These are phyloP conservation scores for Boletales sp. DNA, from an alignment of 768 basidiomycete species.

Conservation along the genomic window DNA sequence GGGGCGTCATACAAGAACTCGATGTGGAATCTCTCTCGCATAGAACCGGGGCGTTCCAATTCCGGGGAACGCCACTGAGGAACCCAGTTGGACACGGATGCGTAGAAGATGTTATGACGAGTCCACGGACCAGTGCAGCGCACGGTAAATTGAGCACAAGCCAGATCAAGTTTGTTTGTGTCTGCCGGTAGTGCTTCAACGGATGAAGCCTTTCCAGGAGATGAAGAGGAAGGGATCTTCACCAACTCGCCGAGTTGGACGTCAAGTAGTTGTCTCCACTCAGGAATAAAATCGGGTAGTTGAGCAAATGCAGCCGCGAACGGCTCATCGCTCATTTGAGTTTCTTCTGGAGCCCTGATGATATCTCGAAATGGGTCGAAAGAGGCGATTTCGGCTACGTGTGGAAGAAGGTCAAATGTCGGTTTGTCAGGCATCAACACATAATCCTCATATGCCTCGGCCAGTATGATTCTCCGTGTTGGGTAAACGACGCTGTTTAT, in stretches of 20 bases:
- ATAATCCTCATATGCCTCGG: not conserved
- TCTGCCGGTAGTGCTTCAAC: not conserved
- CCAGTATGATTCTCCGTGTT: constrained; percentile 2
- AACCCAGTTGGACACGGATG: not conserved
- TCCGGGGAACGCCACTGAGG: not conserved
- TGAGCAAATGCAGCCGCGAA: constrained; percentile 8
- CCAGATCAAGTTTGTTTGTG: constrained; percentile 2
- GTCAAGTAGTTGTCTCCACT: constrained; percentile 8
- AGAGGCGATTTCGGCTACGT: constrained; percentile 1
- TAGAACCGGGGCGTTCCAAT: not conserved
- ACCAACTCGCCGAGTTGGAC: constrained; percentile 4
- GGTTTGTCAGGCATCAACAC: not conserved
- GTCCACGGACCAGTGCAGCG: not conserved
- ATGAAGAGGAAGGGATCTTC: not conserved
- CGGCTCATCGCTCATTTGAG: not conserved
- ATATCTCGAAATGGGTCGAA: constrained; percentile 7
- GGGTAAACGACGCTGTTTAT: not conserved
- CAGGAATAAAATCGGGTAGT: constrained; percentile 1
- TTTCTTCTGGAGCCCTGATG: constrained; percentile 2
- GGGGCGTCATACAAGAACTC: not conserved
- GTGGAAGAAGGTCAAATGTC: constrained; percentile 7
- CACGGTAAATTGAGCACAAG: constrained; percentile 7
- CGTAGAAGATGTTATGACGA: not conserved
- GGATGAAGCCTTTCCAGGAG: not conserved
- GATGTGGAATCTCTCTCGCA: not conserved